Evolutionary conservation across 73 alveolate species (phyloP).

Genomic region (Paramecium caudatum): DNA sequence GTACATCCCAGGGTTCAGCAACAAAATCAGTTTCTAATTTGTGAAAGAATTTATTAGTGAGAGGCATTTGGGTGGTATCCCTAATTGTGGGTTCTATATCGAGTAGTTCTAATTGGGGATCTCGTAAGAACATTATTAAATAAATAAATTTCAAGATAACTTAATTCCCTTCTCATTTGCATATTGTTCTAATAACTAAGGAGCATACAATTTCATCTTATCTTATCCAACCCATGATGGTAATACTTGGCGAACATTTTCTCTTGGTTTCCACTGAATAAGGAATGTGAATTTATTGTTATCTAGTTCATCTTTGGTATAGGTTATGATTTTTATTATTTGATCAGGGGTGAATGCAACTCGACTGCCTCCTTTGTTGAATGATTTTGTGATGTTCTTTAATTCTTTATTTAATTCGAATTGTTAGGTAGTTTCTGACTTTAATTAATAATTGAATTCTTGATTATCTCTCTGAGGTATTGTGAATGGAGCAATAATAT

Average conservation of each 20-base stretch:
- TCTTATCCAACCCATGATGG: slow-evolving; percentile 47
- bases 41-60: neutral
- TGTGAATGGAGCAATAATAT: neutral
- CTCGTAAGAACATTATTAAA: neutral
- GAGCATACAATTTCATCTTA: neutral
- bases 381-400: neutral
- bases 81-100: slow-evolving; percentile 1
- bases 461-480: slow-evolving; percentile 7
- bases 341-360: slow-evolving; percentile 27
- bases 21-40: neutral
- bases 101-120: slow-evolving; percentile 19
- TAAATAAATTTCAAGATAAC: neutral
- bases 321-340: neutral
- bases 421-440: neutral
- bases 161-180: slow-evolving; percentile 20
- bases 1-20: slow-evolving; percentile 52
- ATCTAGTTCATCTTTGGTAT: slow-evolving; percentile 20
- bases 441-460: slow-evolving; percentile 2
- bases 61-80: neutral
- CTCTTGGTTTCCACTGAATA: slow-evolving; percentile 37
- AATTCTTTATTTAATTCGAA: slow-evolving; percentile 19
- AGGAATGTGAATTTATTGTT: neutral
- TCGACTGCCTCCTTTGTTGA: slow-evolving; percentile 31
- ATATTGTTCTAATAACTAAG: neutral
- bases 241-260: neutral